Evolutionary conservation across 2,329 filamentous ascomycete genomes (phyloP), one percentile per base, ranked within the genome.

Genomic region (Ascochyta viciae-villosae): DNA sequence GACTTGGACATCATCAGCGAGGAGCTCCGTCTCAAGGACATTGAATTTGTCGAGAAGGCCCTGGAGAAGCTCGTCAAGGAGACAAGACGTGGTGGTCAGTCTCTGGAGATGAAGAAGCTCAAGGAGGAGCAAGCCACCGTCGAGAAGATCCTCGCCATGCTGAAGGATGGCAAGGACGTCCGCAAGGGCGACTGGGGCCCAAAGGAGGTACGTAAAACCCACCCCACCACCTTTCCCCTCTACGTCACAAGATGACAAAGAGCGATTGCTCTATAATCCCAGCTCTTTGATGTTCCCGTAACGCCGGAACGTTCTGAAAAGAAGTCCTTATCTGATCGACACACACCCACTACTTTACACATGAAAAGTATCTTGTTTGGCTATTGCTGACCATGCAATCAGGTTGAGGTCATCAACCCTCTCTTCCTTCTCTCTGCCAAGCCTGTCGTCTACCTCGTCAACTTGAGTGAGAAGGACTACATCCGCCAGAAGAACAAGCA

Each of bases 401-500:
- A 99, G 95, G 89, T 99, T 77, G 95, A 99, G 80, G 87, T 92
- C 67, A 98, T 99, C 81, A 99, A 99, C 83, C 91, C 93, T 71
- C 87, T 99, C 24, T 90, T 96, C 81, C 89, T 99, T 56, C 86
- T 99, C 57, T 92, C 92, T 34, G 95, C 96, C 64, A 99, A 99
- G 82, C 94, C 95, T 3, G 93, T 97, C 54, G 94, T 99, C 66
- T 98, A 92, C 82, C 85, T 99, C 39, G 91, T 98, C 81, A 99
- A 99, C 82, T 82, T 99, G 60, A 96, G 92, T 61, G 96, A 99
- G 82, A 93, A 88, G 79, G 95, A 99, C 79, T 99, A 93, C 78
- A 89, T 97, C 74, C 90, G 95, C 73, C 95, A 98, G 83, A 99
- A 98, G 89, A 99, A 99, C 87, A 99, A 99, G 88, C 88, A 99